Evolutionary conservation across 2,329 filamentous ascomycete species (phyloP).

Genomic region (Uncinocarpus reesii): DNA sequence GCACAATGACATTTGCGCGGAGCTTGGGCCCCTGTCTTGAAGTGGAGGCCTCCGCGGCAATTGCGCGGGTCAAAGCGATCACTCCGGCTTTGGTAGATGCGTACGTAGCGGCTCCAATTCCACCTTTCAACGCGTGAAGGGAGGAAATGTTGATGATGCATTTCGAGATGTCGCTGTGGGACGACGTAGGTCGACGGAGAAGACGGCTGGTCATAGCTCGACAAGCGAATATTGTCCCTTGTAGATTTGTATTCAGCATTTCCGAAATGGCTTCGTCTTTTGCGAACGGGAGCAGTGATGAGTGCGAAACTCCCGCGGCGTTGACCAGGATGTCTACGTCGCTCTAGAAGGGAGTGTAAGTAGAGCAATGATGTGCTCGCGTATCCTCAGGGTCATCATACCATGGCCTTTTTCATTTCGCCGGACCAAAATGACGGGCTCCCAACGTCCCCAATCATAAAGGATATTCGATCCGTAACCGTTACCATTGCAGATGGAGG

Average conservation of each 20-base stretch:
- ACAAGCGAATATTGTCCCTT: slow-evolving; percentile 34
- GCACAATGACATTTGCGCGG: slow-evolving; percentile 69
- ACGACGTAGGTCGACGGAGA: slow-evolving; percentile 23
- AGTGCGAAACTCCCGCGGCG: slow-evolving; percentile 63
- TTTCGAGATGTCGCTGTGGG: slow-evolving; percentile 39
- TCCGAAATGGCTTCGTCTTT: slow-evolving; percentile 42
- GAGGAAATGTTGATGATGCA: slow-evolving; percentile 78
- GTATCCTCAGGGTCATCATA: slow-evolving; percentile 17
- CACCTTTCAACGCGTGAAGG: slow-evolving; percentile 59
- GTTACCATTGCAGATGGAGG: slow-evolving; percentile 1
- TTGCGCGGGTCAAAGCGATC: slow-evolving; percentile 45
- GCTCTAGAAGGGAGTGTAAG: slow-evolving; percentile 18
- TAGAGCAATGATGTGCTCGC: background rate
- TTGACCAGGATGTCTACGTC: slow-evolving; percentile 59
- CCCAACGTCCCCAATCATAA: slow-evolving; percentile 30
- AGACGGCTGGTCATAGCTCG: slow-evolving; percentile 29
- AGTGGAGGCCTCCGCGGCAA: slow-evolving; percentile 45
- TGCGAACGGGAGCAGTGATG: slow-evolving; percentile 51
- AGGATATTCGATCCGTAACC: slow-evolving; percentile 9
- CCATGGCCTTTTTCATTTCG: slow-evolving; percentile 33
- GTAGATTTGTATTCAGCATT: slow-evolving; percentile 61
- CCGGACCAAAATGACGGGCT: slow-evolving; percentile 22
- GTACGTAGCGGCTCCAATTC: slow-evolving; percentile 61
- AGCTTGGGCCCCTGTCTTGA: slow-evolving; percentile 49
- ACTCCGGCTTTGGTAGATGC: slow-evolving; percentile 73